phyloP scores from a whole-genome alignment of 1,284 basidiomycete species.

The Athelia sp. region DNA sequence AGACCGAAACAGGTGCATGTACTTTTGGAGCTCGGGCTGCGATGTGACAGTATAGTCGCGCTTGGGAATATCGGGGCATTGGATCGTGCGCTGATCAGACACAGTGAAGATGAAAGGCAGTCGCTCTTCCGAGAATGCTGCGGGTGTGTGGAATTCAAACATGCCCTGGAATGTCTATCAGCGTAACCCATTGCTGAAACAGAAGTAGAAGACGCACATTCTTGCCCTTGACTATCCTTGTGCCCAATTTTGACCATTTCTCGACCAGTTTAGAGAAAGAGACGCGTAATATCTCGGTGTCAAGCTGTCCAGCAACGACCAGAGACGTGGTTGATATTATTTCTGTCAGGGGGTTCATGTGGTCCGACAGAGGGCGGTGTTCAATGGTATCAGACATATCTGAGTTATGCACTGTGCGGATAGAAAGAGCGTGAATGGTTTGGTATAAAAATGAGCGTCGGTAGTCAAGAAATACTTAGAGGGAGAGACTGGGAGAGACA shows the following conservation, averaged over 20 bases:
- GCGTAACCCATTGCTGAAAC: too few species aligned
- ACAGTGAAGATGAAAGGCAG: slow-evolving; percentile 2
- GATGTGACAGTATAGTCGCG: too few species aligned
- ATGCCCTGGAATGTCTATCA: not conserved
- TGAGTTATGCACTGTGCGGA: too few species aligned
- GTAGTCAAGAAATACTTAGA: too few species aligned
- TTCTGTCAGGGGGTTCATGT: slow-evolving; percentile 1
- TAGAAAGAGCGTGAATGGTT: too few species aligned
- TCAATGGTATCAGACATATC: not conserved
- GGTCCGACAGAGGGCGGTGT: not conserved
- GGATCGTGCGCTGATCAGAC: not conserved
- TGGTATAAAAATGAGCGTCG: too few species aligned
- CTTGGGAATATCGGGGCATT: not conserved
- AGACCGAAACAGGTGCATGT: too few species aligned
- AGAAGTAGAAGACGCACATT: not conserved
- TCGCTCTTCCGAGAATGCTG: slow-evolving; percentile 1
- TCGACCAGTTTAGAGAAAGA: slow-evolving; percentile 1
- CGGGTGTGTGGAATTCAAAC: slow-evolving; percentile 1
- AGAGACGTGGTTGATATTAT: not conserved
- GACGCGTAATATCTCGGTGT: not conserved
- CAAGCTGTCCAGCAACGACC: not conserved
- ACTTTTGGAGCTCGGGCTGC: too few species aligned
- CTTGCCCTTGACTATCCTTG: not conserved
- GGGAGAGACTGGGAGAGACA: too few species aligned
- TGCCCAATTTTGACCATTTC: slow-evolving; percentile 1